Conservation (phyloP, 768 basidiomycete species). For the Rhizopogon sp. region DNA sequence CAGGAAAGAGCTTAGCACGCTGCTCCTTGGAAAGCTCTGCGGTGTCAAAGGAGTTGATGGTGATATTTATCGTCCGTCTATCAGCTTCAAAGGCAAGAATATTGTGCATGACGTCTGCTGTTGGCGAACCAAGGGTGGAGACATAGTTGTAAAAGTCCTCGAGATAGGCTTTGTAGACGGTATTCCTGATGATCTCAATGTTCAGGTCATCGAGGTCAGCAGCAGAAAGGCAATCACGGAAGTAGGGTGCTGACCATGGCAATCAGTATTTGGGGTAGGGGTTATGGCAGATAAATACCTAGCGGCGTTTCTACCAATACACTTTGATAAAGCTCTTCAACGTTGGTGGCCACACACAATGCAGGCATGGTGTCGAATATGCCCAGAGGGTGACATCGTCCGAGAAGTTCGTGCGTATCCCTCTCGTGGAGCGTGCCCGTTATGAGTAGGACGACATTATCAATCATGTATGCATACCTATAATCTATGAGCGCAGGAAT, state of each 20-base stretch:
- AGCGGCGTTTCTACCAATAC: conserved; percentile 97
- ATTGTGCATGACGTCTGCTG: conserved; percentile 85
- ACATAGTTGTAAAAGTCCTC: conserved; percentile 94
- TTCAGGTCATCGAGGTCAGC: conserved; percentile 97
- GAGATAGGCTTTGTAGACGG: conserved; percentile 97
- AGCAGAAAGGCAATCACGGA: conserved; percentile 92
- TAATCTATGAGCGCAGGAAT: conserved; percentile 4
- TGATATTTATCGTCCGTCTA: conserved; percentile 95
- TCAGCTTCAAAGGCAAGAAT: conserved; percentile 97
- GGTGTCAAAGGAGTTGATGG: conserved; percentile 97
- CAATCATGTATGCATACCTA: conserved; percentile 99
- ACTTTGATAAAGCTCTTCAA: conserved; percentile 95
- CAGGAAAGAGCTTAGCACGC: conserved; percentile 89
- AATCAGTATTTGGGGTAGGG: conserved; percentile 1
- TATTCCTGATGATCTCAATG: conserved; percentile 99
- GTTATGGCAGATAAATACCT: conserved; percentile 48
- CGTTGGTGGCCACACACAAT: conserved; percentile 97
- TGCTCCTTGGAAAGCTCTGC: conserved; percentile 87
- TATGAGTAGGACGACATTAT: conserved; percentile 96
- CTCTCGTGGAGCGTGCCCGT: conserved; percentile 96
- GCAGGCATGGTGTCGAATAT: conserved; percentile 99
- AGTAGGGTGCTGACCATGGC: conserved; percentile 72
- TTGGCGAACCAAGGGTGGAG: conserved; percentile 74
- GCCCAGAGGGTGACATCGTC: conserved; percentile 95
- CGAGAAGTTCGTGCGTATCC: conserved; percentile 94